Conservation (phyloP, 2,329 filamentous ascomycete genomes). For the Ophiosphaerella korrae region DNA sequence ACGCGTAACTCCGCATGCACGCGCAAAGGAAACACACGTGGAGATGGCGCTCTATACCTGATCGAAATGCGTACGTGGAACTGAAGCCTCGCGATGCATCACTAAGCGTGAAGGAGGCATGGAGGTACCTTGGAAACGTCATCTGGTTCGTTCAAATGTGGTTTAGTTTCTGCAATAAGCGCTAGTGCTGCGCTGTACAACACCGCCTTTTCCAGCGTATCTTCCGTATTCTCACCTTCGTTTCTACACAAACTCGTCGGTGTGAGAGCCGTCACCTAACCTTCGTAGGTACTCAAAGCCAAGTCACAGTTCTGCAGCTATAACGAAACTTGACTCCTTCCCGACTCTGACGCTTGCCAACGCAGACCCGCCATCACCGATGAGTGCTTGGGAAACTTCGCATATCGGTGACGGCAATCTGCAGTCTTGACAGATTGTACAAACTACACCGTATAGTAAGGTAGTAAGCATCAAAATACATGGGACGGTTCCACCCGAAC, state of each 20-base stretch:
- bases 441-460: not conserved
- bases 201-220: slow-evolving; percentile 34
- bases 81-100: slow-evolving; percentile 9
- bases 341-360: slow-evolving; percentile 10
- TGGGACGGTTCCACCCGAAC: slow-evolving; percentile 3
- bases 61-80: slow-evolving; percentile 1
- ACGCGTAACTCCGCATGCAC: not conserved
- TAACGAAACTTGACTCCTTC: slow-evolving; percentile 6
- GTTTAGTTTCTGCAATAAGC: slow-evolving; percentile 12
- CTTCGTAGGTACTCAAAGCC: slow-evolving; percentile 7
- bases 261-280: slow-evolving; percentile 34
- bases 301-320: slow-evolving; percentile 6
- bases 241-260: slow-evolving; percentile 26
- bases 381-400: slow-evolving; percentile 14
- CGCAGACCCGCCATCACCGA: slow-evolving; percentile 14
- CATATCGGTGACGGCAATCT: slow-evolving; percentile 11
- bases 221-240: slow-evolving; percentile 10
- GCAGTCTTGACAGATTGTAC: slow-evolving; percentile 3
- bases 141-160: slow-evolving; percentile 6
- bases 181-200: slow-evolving; percentile 10
- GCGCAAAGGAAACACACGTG: not conserved
- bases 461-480: not conserved
- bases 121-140: slow-evolving; percentile 18
- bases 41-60: slow-evolving; percentile 1
- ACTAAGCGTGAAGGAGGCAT: slow-evolving; percentile 2